phyloP scores from a whole-genome alignment of 1,284 basidiomycete species.

The Marasmius sp. region DNA sequence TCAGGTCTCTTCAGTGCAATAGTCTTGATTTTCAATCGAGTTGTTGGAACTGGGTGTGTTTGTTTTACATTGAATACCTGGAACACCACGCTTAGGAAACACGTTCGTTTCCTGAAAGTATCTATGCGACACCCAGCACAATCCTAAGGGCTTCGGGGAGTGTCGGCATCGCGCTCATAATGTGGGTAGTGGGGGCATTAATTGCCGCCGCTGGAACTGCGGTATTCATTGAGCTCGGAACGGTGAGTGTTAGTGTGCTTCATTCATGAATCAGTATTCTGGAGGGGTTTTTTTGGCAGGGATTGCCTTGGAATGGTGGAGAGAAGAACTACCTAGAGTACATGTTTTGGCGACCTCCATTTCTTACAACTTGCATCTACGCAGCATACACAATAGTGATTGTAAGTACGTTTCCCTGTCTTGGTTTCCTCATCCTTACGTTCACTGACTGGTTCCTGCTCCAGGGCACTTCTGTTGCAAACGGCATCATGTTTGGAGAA shows the following conservation, averaged over 20 bases:
- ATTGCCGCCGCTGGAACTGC: slow-evolving; percentile 65
- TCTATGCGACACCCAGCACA: slow-evolving; percentile 71
- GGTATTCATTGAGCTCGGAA: slow-evolving; percentile 75
- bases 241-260: slow-evolving; percentile 39
- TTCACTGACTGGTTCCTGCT: slow-evolving; percentile 8
- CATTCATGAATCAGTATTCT: too few relatives aligned
- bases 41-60: slow-evolving; percentile 72
- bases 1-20: slow-evolving; percentile 57
- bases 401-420: slow-evolving; percentile 34
- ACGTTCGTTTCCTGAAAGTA: slow-evolving; percentile 37
- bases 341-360: slow-evolving; percentile 65
- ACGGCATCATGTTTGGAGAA: slow-evolving; percentile 65
- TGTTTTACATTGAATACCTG: background rate
- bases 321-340: slow-evolving; percentile 80
- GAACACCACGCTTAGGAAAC: background rate
- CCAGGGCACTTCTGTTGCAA: slow-evolving; percentile 55
- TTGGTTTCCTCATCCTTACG: slow-evolving; percentile 18
- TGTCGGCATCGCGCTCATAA: slow-evolving; percentile 61
- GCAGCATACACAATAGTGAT: slow-evolving; percentile 60
- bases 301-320: slow-evolving; percentile 67
- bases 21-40: slow-evolving; percentile 74
- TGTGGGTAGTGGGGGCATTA: slow-evolving; percentile 71
- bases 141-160: slow-evolving; percentile 65
- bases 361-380: slow-evolving; percentile 60
- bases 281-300: slow-evolving; percentile 34